phyloP scores from a whole-genome alignment of 2,329 filamentous ascomycete species.

The Epichloe brachyelytri region DNA sequence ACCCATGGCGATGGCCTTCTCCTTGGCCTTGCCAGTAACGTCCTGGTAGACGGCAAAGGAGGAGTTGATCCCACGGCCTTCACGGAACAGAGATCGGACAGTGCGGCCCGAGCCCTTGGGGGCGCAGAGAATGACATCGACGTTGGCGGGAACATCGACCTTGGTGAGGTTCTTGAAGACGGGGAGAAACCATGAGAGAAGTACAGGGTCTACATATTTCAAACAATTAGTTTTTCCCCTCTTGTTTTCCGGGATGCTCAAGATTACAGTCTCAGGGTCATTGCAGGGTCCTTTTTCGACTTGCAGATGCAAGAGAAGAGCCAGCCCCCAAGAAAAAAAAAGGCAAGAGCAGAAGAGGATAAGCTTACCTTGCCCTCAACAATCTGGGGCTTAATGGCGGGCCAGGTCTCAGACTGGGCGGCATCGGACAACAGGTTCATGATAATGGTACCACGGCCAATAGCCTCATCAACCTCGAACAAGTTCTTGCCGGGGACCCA shows the following conservation, averaged over 20 bases:
- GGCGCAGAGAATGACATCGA: constrained; percentile 98
- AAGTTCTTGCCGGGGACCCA: constrained; percentile 98
- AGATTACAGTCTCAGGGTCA: not conserved
- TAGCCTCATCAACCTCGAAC: constrained; percentile 96
- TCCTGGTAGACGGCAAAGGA: constrained; percentile 98
- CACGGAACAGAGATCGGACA: constrained; percentile 95
- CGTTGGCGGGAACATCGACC: constrained; percentile 87
- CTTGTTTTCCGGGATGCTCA: not conserved
- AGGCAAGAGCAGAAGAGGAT: too few species aligned
- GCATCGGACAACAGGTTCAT: constrained; percentile 99
- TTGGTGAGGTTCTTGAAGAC: constrained; percentile 99
- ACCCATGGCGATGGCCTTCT: constrained; percentile 93
- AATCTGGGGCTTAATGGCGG: constrained; percentile 92
- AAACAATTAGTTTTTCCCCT: not conserved
- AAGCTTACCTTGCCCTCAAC: constrained; percentile 86
- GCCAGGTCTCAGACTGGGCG: constrained; percentile 98
- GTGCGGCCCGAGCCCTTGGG: constrained; percentile 99
- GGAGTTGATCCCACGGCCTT: constrained; percentile 99
- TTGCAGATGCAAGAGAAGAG: not conserved
- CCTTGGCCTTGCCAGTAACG: constrained; percentile 92
- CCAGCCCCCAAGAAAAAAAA: not conserved
- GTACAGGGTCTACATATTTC: constrained; percentile 69
- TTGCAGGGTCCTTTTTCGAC: not conserved
- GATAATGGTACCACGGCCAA: constrained; percentile 82
- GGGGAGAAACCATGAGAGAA: constrained; percentile 99